phyloP scores from a whole-genome alignment of 2,329 filamentous ascomycete genomes.

The Fusarium neocosmosporiellum region DNA sequence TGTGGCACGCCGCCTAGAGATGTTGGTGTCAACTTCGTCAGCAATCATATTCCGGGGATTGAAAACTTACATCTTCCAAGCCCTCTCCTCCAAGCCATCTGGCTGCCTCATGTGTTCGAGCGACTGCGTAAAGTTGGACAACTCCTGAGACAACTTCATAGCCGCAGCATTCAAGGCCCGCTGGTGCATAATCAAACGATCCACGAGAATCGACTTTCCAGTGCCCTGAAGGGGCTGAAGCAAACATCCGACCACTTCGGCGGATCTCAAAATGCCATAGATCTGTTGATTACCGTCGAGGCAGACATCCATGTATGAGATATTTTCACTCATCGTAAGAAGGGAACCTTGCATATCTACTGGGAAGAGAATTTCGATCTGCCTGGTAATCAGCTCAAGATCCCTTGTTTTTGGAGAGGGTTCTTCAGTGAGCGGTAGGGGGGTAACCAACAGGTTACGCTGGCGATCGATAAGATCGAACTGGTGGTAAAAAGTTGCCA shows the following conservation, averaged over 20 bases:
- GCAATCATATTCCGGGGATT: background rate
- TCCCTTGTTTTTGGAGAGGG: background rate
- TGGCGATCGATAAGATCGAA: background rate
- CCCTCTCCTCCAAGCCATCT: background rate
- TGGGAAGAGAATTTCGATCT: background rate
- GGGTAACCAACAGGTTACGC: background rate
- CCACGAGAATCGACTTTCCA: background rate
- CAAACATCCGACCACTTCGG: background rate
- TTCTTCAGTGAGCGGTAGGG: background rate
- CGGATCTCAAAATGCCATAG: background rate
- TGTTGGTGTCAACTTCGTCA: background rate
- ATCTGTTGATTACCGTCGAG: background rate
- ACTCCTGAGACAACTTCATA: background rate
- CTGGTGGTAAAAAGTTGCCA: background rate
- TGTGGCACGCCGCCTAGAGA: background rate
- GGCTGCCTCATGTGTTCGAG: background rate
- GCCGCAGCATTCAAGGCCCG: background rate
- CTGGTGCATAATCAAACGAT: background rate
- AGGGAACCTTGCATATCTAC: background rate
- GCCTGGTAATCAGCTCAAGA: background rate
- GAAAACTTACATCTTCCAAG: background rate
- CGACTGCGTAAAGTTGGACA: background rate
- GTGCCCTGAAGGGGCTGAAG: background rate
- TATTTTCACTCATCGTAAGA: background rate
- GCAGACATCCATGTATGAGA: background rate